A percentile compares a stretch with the other conserved stretches of the same genome.
phyloP scores from a whole-genome alignment of 768 basidiomycete species.

The Mrakia gelida region DNA sequence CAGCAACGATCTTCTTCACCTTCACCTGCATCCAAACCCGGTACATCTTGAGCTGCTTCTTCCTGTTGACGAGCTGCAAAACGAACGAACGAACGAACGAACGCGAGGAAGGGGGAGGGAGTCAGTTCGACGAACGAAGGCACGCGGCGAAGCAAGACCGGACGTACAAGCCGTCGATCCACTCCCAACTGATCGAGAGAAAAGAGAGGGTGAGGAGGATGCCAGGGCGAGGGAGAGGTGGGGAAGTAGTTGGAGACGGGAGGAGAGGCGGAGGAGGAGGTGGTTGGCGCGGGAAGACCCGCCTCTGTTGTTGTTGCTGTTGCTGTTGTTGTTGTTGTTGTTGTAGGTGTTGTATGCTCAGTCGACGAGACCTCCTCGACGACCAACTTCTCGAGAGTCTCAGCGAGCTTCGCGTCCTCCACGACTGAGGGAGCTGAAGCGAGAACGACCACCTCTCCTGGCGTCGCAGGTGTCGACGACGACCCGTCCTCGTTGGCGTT shows the following conservation, averaged over 20 bases:
- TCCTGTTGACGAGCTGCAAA: slow-evolving; percentile 72
- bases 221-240: slow-evolving; percentile 12
- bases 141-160: neutral
- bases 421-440: neutral
- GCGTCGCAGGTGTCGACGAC: slow-evolving; percentile 9
- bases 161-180: slow-evolving; percentile 65
- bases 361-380: neutral
- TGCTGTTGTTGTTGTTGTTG: slow-evolving; percentile 3
- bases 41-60: slow-evolving; percentile 94
- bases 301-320: slow-evolving; percentile 11
- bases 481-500: slow-evolving; percentile 36
- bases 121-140: neutral
- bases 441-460: slow-evolving; percentile 13
- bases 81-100: neutral
- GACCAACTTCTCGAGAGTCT: neutral
- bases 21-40: slow-evolving; percentile 44
- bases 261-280: slow-evolving; percentile 24
- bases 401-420: neutral
- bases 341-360: neutral
- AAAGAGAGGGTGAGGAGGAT: slow-evolving; percentile 62
- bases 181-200: slow-evolving; percentile 77
- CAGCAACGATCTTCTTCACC: slow-evolving; percentile 12
- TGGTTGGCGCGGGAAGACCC: too few species aligned
- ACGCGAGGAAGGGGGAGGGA: neutral
- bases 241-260: slow-evolving; percentile 15